Evolutionary conservation across 108 stramenopile genomes (phyloP), one percentile per base, ranked within the genome.

Genomic region (Skeletonema potamos): DNA sequence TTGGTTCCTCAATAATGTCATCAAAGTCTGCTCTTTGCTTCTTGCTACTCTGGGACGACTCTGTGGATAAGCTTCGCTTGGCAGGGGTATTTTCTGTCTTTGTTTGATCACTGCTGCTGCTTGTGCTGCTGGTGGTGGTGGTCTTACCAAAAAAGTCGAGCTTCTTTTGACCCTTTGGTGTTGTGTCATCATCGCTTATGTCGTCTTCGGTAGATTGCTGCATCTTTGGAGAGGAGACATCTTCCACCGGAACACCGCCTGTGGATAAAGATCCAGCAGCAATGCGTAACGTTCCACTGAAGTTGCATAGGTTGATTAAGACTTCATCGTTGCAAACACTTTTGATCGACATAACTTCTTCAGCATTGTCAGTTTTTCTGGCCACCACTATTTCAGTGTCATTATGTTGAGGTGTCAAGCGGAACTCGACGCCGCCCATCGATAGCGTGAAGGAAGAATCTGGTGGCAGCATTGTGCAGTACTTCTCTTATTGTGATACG

Each of bases 351-450:
- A 46, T 46, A 5, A 46, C 18, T 18, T 46, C 44, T 13, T 11
- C 44, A 18, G 44, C 44, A 46, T 20, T 46, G 44, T 20, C 44
- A 46, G 17, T 46, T 46, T 18, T 46, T 46, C 44, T 46, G 44
- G 17, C 2, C 17, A 6, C n/a, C 13, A n/a, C n/a, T n/a, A n/a
- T n/a, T n/a, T n/a, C n/a, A n/a, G 44, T 18, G 44, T 46, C 63
- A 30, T 70, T 44, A 54, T 76, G 61, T 8, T 32, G 26, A 18
- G 82, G 78, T 9, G 33, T 57, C 20, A 85, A 58, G 22, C 28
- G 24, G 34, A 85, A 85, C 27, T 77, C 72, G 22, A 85, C 84
- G 11, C 81, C 84, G 43, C 71, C 58, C 37, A 82, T 48, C 18
- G 75, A 69, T 15, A 85, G 58, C 11, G 81, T 85, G 32, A 85